A percentile compares a stretch with the other conserved stretches of the same genome.
phyloP scores from a whole-genome alignment of 257 asterid species.

The Solanum sparsipilum region DNA sequence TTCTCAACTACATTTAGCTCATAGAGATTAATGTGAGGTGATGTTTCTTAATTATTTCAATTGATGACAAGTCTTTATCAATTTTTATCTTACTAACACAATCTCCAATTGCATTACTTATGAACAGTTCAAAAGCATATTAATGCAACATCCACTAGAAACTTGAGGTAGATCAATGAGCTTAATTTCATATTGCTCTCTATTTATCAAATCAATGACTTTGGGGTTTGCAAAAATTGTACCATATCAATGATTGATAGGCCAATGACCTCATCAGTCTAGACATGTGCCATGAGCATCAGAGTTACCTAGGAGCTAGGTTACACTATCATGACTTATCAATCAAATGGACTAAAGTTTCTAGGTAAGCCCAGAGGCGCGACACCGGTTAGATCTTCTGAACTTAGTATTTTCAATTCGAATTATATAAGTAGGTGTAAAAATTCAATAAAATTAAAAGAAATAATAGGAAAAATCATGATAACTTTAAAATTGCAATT shows the following conservation, averaged over 20 bases:
- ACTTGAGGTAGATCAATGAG: background rate
- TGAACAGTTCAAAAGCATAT: conserved; percentile 1
- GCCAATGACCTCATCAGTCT: background rate
- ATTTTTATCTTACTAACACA: background rate
- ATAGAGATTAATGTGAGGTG: background rate
- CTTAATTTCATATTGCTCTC: background rate
- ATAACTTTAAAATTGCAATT: background rate
- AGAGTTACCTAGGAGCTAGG: background rate
- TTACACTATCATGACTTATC: background rate
- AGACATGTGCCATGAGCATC: background rate
- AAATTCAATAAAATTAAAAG: background rate
- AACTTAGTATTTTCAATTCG: background rate
- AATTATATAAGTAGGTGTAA: background rate
- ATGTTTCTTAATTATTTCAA: background rate
- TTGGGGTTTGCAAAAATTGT: background rate
- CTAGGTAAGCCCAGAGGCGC: background rate
- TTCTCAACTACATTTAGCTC: background rate
- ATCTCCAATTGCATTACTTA: background rate
- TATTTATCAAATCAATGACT: background rate
- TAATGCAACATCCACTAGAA: conserved; percentile 13
- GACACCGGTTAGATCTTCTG: background rate
- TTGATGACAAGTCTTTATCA: background rate
- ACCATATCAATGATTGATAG: background rate
- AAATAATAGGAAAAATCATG: background rate
- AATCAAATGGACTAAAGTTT: background rate